Percentiles rank a stretch among this genome's conserved stretches.
These are phyloP conservation scores for Westerdykella ornata DNA, from an alignment of 2,329 filamentous ascomycete species.

Conservation along the genomic window DNA sequence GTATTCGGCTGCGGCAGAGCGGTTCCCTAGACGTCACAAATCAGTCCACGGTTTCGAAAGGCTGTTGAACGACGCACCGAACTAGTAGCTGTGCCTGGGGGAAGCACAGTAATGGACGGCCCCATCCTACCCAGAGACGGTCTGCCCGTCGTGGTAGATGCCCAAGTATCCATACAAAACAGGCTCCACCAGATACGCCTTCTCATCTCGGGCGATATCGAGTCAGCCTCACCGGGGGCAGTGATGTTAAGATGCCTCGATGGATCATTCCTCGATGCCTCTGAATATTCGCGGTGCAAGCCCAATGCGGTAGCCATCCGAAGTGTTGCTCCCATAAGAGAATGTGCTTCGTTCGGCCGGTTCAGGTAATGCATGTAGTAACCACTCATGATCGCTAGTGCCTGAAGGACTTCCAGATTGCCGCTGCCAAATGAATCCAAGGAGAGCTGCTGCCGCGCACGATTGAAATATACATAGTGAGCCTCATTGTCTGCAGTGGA, in stretches of 20 bases:
- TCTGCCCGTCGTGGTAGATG: conserved; percentile 40
- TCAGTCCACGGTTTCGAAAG: neutral
- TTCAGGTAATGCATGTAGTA: conserved; percentile 75
- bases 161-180: conserved; percentile 42
- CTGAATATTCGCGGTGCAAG: conserved; percentile 58
- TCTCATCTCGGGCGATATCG: conserved; percentile 36
- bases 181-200: conserved; percentile 42
- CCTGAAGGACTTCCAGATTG: conserved; percentile 66
- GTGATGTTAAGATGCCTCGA: conserved; percentile 16
- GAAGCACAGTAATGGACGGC: conserved; percentile 35
- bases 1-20: conserved; percentile 28
- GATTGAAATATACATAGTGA: conserved; percentile 63
- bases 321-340: conserved; percentile 62
- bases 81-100: conserved; percentile 29
- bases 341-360: conserved; percentile 68
- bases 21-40: neutral
- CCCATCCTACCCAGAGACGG: conserved; percentile 37
- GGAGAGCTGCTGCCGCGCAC: conserved; percentile 59
- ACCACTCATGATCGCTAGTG: conserved; percentile 63
- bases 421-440: conserved; percentile 64
- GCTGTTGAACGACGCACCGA: conserved; percentile 18
- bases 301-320: conserved; percentile 70
- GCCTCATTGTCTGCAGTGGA: conserved; percentile 57
- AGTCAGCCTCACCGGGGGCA: conserved; percentile 25
- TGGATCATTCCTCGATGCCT: conserved; percentile 14